phyloP scores from a whole-genome alignment of 208 protist genomes.

The Phytomonas francai region DNA sequence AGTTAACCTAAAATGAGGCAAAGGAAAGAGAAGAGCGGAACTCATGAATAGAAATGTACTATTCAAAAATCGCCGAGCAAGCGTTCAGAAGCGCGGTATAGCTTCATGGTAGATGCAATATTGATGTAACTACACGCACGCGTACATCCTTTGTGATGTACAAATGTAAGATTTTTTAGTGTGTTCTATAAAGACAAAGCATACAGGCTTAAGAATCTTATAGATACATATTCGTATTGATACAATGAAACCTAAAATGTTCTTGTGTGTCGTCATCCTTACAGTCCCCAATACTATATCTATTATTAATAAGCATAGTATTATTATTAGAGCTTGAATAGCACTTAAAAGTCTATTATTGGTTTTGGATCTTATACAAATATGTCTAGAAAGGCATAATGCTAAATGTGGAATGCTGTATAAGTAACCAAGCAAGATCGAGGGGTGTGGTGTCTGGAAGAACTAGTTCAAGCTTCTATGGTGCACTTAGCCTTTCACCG shows the following conservation, averaged over 20 bases:
- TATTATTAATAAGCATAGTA: not conserved
- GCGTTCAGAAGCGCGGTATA: not conserved
- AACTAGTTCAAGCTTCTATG: not conserved
- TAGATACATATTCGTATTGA: not conserved
- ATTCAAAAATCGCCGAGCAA: not conserved
- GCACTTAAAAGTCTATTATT: not conserved
- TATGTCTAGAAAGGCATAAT: not conserved
- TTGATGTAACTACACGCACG: constrained; percentile 1
- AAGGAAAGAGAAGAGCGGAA: not conserved
- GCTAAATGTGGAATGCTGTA: not conserved
- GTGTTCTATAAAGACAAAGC: not conserved
- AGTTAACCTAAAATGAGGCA: not conserved
- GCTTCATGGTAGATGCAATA: not conserved
- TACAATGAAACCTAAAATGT: not conserved
- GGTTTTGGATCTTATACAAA: not conserved
- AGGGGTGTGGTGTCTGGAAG: not conserved
- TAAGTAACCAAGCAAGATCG: not conserved
- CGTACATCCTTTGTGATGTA: not conserved
- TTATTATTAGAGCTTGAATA: not conserved
- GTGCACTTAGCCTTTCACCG: not conserved
- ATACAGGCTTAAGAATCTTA: not conserved
- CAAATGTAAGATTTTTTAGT: not conserved
- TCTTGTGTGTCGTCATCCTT: not conserved
- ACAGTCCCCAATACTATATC: not conserved
- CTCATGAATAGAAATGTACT: not conserved